phyloP scores from a whole-genome alignment of 192 early-diverging fungal species.

The Umbelopsis ramanniana region DNA sequence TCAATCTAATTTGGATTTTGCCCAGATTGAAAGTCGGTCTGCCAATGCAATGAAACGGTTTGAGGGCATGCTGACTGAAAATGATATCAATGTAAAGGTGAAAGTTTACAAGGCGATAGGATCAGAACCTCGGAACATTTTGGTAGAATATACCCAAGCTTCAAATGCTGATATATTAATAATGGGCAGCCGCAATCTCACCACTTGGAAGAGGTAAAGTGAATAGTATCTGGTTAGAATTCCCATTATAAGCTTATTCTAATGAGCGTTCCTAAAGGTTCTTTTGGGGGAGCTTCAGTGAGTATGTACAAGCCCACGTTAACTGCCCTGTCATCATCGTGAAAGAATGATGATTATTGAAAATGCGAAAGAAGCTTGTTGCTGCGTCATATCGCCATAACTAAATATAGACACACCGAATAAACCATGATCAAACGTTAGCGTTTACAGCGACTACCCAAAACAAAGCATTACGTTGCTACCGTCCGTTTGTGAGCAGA shows the following conservation, averaged over 20 bases:
- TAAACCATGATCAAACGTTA: too few relatives aligned
- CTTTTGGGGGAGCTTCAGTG: conserved; percentile 39
- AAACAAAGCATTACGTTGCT: too few relatives aligned
- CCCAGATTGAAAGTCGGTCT: conserved; percentile 2
- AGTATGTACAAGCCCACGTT: conserved; percentile 32
- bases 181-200: conserved; percentile 42
- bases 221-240: not conserved
- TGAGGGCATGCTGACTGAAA: not conserved
- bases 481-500: too few relatives aligned
- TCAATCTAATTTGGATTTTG: not conserved
- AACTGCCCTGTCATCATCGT: conserved; percentile 38
- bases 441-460: too few relatives aligned
- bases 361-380: not conserved
- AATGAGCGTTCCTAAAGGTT: conserved; percentile 15
- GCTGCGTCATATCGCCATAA: conserved; percentile 9
- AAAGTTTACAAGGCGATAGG: conserved; percentile 28
- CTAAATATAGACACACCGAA: too few relatives aligned
- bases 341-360: conserved; percentile 18
- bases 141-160: conserved; percentile 39
- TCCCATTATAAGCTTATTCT: not conserved
- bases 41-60: conserved; percentile 10
- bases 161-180: conserved; percentile 40
- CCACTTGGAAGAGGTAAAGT: conserved; percentile 43
- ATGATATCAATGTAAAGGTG: conserved; percentile 10
- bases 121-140: conserved; percentile 26